Conservation (phyloP, 257 asterid species). For the Perilla frutescens region DNA sequence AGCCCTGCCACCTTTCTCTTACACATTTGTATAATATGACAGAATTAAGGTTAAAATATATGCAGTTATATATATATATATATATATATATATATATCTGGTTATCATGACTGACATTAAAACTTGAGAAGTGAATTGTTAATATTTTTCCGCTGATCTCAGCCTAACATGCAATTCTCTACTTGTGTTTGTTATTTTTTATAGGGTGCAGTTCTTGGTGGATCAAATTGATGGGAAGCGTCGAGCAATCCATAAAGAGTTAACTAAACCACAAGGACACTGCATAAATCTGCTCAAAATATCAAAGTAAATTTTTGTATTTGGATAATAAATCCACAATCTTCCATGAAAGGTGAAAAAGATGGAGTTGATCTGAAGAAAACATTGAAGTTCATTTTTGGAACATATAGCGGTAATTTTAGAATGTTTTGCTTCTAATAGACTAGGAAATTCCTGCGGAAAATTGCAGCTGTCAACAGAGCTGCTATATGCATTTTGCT, state of each 20-base stretch:
- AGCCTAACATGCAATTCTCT: not conserved
- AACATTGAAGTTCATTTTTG: not conserved
- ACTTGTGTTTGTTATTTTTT: not conserved
- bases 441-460: too few relatives aligned
- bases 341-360: not conserved
- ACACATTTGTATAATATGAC: too few relatives aligned
- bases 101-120: too few relatives aligned
- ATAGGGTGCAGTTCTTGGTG: not conserved
- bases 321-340: not conserved
- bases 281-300: not conserved
- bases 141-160: too few relatives aligned
- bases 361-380: conserved; percentile 8
- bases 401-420: not conserved
- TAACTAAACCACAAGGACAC: not conserved
- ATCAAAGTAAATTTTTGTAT: not conserved
- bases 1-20: too few relatives aligned
- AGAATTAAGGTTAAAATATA: not conserved
- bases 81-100: too few relatives aligned
- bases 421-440: too few relatives aligned
- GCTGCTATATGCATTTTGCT: not conserved
- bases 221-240: conserved; percentile 12
- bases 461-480: too few relatives aligned
- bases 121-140: too few relatives aligned
- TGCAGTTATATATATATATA: too few relatives aligned
- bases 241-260: not conserved